Evolutionary conservation across 371 early-diverging fungal genomes (phyloP).

Genomic region (Apophysomyces elegans): DNA sequence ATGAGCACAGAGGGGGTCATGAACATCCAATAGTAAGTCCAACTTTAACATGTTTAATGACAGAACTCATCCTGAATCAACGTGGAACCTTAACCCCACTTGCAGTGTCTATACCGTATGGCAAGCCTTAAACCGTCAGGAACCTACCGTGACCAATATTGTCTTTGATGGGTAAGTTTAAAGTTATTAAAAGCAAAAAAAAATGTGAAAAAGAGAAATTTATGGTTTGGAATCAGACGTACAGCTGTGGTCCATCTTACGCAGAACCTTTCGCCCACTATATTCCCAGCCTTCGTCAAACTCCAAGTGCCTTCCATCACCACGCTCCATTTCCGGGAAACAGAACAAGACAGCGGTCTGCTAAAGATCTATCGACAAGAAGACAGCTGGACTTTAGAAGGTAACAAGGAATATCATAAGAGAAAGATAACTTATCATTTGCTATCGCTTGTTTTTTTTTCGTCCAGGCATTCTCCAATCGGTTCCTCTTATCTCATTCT

Average conservation of each 20-base stretch:
- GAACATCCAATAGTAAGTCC: conserved; percentile 42
- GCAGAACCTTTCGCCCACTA: conserved; percentile 56
- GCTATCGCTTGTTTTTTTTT: neutral
- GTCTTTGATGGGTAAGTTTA: conserved; percentile 44
- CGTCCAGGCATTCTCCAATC: conserved; percentile 54
- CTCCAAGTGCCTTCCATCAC: conserved; percentile 60
- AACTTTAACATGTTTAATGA: neutral
- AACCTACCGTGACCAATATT: conserved; percentile 49
- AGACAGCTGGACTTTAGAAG: conserved; percentile 69
- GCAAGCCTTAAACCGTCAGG: conserved; percentile 50
- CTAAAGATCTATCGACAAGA: conserved; percentile 62
- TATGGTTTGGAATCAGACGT: conserved; percentile 32
- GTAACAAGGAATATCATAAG: conserved; percentile 17
- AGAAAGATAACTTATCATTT: neutral
- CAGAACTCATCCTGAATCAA: neutral
- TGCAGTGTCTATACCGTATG: conserved; percentile 50
- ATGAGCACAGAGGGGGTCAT: conserved; percentile 46
- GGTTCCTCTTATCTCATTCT: conserved; percentile 59
- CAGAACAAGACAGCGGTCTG: conserved; percentile 50
- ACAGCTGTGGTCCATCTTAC: conserved; percentile 60
- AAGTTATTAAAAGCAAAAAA: neutral
- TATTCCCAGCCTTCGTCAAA: conserved; percentile 49
- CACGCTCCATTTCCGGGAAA: conserved; percentile 56
- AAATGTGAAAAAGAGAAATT: neutral
- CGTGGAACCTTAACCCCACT: neutral